phyloP scores from a whole-genome alignment of 495 filamentous ascomycete genomes.

The Oidiodendron maius region DNA sequence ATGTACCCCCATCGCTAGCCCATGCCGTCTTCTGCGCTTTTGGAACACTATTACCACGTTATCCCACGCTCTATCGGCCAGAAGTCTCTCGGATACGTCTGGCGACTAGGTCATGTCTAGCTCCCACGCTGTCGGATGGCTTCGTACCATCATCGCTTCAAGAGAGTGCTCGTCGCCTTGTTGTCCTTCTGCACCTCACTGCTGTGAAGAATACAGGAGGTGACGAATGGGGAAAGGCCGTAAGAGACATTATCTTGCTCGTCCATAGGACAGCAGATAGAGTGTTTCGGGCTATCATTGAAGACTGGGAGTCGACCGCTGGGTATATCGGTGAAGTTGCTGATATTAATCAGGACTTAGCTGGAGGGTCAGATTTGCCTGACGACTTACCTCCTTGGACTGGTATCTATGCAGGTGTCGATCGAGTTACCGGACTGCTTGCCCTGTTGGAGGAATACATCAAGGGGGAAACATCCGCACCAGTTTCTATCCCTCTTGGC shows the following conservation, averaged over 20 bases:
- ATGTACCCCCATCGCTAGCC: conserved; percentile 38
- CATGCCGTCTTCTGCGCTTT: conserved; percentile 61
- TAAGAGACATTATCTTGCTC: conserved; percentile 50
- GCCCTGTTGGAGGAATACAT: conserved; percentile 47
- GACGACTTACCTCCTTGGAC: conserved; percentile 60
- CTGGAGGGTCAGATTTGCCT: conserved; percentile 31
- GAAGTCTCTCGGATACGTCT: conserved; percentile 60
- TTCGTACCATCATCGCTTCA: conserved; percentile 43
- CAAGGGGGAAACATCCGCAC: conserved; percentile 47
- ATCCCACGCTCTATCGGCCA: conserved; percentile 74
- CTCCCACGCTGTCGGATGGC: conserved; percentile 45
- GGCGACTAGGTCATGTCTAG: conserved; percentile 49
- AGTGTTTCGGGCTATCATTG: conserved; percentile 68
- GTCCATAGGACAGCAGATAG: conserved; percentile 64
- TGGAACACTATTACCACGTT: conserved; percentile 61
- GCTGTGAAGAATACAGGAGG: conserved; percentile 66
- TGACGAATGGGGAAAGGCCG: conserved; percentile 66
- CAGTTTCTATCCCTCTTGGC: conserved; percentile 59
- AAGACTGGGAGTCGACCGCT: conserved; percentile 67
- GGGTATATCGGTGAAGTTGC: conserved; percentile 28
- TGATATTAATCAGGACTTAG: conserved; percentile 32
- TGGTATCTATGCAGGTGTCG: conserved; percentile 63
- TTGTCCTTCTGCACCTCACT: conserved; percentile 65
- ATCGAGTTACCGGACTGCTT: conserved; percentile 60
- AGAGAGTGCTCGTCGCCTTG: conserved; percentile 50